A percentile compares a stretch with the other conserved stretches of the same genome.
Conservation (phyloP, 768 basidiomycete species). For the Mycena indigotica region DNA sequence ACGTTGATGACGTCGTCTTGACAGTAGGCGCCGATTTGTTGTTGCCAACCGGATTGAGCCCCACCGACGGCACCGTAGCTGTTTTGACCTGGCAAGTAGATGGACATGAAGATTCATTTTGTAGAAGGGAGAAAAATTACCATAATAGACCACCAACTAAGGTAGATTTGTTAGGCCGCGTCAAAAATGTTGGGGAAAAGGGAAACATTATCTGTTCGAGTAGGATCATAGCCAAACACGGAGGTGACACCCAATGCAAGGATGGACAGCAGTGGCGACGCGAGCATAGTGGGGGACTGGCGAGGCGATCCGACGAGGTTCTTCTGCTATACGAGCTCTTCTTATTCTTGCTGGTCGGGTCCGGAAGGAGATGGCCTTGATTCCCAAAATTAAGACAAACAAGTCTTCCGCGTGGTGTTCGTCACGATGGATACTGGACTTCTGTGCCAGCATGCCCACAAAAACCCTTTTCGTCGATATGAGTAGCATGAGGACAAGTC, state of each 20-base stretch:
- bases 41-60: constrained; percentile 51
- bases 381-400: constrained; percentile 2
- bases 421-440: constrained; percentile 9
- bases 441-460: not conserved
- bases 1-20: constrained; percentile 15
- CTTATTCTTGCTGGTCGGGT: constrained; percentile 7
- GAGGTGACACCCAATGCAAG: constrained; percentile 15
- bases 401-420: constrained; percentile 10
- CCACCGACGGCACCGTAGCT: constrained; percentile 57
- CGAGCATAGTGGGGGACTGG: constrained; percentile 10
- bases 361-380: constrained; percentile 10
- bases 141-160: constrained; percentile 23
- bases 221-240: constrained; percentile 15
- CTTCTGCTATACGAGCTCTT: not conserved
- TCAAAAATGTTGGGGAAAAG: not conserved
- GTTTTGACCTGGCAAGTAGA: constrained; percentile 60
- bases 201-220: constrained; percentile 18
- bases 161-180: not conserved
- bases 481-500: not conserved
- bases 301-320: constrained; percentile 2
- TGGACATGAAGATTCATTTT: constrained; percentile 15
- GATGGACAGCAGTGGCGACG: constrained; percentile 6
- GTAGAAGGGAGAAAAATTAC: not conserved
- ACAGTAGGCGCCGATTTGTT: constrained; percentile 47
- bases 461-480: constrained; percentile 1